phyloP scores from a whole-genome alignment of 2,329 filamentous ascomycete genomes.

The Hymenoscyphus fraxineus region DNA sequence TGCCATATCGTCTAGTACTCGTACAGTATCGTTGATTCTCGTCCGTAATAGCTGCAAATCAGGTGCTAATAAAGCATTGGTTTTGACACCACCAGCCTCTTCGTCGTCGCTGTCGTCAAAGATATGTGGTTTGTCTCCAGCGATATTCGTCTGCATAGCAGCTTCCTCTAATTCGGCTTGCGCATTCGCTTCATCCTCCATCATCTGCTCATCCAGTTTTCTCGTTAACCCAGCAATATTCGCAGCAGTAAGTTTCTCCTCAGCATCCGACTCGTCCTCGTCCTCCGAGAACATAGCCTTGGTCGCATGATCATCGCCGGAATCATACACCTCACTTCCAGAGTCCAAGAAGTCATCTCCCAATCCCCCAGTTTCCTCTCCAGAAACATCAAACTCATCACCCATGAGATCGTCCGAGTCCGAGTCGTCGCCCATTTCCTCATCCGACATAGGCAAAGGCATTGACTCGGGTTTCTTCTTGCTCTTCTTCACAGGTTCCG shows the following conservation, averaged over 20 bases:
- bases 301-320: conserved; percentile 53
- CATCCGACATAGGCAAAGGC: conserved; percentile 40
- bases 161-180: conserved; percentile 81
- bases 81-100: conserved; percentile 54
- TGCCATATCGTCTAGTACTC: conserved; percentile 83
- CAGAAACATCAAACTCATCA: conserved; percentile 40
- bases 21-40: conserved; percentile 88
- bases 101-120: conserved; percentile 58
- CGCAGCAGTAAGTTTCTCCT: conserved; percentile 88
- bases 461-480: conserved; percentile 41
- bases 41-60: conserved; percentile 85
- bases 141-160: conserved; percentile 90
- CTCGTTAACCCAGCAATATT: conserved; percentile 91
- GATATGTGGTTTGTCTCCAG: conserved; percentile 66
- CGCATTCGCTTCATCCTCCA: conserved; percentile 76
- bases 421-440: conserved; percentile 39
- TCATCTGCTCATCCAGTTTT: conserved; percentile 74
- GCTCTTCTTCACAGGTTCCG: conserved; percentile 33
- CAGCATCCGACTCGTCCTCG: conserved; percentile 80
- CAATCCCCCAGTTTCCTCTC: conserved; percentile 37
- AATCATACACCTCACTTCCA: conserved; percentile 39
- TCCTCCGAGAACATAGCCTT: conserved; percentile 90
- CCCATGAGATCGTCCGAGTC: conserved; percentile 46
- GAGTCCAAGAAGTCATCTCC: conserved; percentile 56
- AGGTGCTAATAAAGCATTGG: conserved; percentile 68